These are phyloP conservation scores for Hagleromyces aurorensis DNA, from an alignment of 805 yeast species.

Conservation along the genomic window DNA sequence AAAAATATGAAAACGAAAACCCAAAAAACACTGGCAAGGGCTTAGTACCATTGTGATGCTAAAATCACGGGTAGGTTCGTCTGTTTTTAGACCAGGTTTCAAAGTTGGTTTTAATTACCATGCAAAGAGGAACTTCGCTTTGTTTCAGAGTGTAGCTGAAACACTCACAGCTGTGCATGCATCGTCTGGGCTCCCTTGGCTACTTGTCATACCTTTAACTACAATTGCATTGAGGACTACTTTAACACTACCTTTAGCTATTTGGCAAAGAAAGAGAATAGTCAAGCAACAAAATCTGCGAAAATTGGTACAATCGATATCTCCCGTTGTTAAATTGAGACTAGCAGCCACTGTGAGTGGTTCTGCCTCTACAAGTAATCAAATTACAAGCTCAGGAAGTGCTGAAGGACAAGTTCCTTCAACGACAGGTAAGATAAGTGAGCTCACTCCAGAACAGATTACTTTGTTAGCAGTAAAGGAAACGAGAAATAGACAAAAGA, in stretches of 20 bases:
- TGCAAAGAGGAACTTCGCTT: constrained; percentile 10
- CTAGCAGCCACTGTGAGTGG: constrained; percentile 32
- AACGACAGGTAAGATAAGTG: constrained; percentile 27
- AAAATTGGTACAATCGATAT: constrained; percentile 65
- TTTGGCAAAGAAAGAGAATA: constrained; percentile 59
- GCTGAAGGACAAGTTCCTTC: constrained; percentile 19
- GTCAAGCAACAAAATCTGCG: constrained; percentile 63
- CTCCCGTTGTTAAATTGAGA: constrained; percentile 59
- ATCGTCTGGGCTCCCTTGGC: constrained; percentile 70
- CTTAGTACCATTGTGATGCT: no score
- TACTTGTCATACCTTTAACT: constrained; percentile 64
- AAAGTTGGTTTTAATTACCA: no score
- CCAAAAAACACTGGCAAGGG: no score
- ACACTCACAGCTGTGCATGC: constrained; percentile 36
- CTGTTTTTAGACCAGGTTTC: no score
- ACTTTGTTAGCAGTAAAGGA: constrained; percentile 68
- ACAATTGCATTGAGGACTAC: constrained; percentile 58
- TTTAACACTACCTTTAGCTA: constrained; percentile 72
- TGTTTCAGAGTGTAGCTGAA: constrained; percentile 21
- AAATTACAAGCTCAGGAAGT: constrained; percentile 9
- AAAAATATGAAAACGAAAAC: no score
- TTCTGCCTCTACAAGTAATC: constrained; percentile 12
- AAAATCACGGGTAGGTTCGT: no score
- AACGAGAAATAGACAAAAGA: constrained; percentile 63
- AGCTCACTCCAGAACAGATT: constrained; percentile 71